A percentile compares a stretch with the other conserved stretches of the same genome.
Evolutionary conservation across 306 rosid species (phyloP).

Genomic region (Lotus japonicus): DNA sequence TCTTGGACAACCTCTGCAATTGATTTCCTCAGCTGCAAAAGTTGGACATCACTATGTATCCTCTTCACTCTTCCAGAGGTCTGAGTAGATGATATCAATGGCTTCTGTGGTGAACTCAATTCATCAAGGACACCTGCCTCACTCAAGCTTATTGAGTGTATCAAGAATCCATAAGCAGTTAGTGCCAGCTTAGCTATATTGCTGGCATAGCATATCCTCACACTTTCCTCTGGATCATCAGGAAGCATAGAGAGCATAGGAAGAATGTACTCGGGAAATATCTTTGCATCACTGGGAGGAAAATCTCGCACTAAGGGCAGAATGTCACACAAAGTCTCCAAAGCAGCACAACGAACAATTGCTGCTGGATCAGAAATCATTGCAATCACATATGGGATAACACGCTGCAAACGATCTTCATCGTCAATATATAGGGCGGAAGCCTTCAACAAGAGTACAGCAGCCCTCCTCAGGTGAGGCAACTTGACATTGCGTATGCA

Average conservation of each 20-base stretch:
- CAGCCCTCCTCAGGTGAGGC: slow-evolving; percentile 88
- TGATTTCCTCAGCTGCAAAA: slow-evolving; percentile 76
- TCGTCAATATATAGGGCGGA: slow-evolving; percentile 89
- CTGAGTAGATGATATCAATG: slow-evolving; percentile 46
- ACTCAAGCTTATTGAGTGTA: slow-evolving; percentile 88
- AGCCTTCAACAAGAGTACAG: slow-evolving; percentile 79
- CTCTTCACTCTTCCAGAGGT: slow-evolving; percentile 56
- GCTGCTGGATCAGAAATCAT: slow-evolving; percentile 93
- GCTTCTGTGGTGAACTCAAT: slow-evolving; percentile 51
- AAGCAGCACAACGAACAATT: slow-evolving; percentile 94
- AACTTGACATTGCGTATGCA: slow-evolving; percentile 90
- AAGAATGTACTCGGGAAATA: slow-evolving; percentile 87
- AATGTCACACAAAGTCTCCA: slow-evolving; percentile 91
- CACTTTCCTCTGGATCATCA: slow-evolving; percentile 98
- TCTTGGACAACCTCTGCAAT: slow-evolving; percentile 97
- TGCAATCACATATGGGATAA: slow-evolving; percentile 85
- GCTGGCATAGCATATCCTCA: slow-evolving; percentile 94
- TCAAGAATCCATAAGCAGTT: slow-evolving; percentile 88
- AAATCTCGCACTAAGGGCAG: slow-evolving; percentile 86
- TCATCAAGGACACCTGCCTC: slow-evolving; percentile 97
- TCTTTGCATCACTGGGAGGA: slow-evolving; percentile 98
- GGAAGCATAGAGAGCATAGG: slow-evolving; percentile 99
- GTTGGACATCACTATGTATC: slow-evolving; percentile 65
- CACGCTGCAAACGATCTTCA: slow-evolving; percentile 90
- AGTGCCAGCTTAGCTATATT: slow-evolving; percentile 88